Percentiles rank a stretch among this genome's conserved stretches.
phyloP scores from a whole-genome alignment of 257 asterid genomes.

The Ophiorrhiza pumila region DNA sequence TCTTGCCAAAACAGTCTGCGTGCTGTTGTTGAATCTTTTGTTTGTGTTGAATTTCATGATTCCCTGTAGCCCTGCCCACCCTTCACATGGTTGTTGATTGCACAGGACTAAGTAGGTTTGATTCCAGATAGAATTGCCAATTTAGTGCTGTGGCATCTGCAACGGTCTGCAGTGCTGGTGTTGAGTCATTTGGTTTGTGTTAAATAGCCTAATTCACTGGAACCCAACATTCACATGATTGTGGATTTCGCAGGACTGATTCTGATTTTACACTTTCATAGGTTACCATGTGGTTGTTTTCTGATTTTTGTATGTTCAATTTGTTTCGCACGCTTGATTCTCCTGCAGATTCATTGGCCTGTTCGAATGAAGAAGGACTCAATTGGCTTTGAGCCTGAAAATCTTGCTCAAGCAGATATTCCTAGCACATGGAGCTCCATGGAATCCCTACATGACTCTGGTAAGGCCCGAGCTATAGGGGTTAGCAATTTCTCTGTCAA shows the following conservation, averaged over 20 bases:
- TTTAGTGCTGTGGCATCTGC: background rate
- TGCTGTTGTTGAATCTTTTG: background rate
- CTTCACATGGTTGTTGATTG: background rate
- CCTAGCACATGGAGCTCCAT: slow-evolving; percentile 63
- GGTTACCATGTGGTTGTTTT: background rate
- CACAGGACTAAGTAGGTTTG: background rate
- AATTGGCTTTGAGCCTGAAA: slow-evolving; percentile 31
- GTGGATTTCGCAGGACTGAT: background rate
- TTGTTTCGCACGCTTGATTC: too few species aligned
- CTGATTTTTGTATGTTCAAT: background rate
- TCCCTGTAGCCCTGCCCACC: background rate
- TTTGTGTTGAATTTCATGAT: background rate
- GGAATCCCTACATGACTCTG: slow-evolving; percentile 54
- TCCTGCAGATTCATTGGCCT: slow-evolving; percentile 65
- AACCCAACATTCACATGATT: background rate
- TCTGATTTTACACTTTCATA: background rate
- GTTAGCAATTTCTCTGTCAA: slow-evolving; percentile 64
- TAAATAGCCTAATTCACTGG: background rate
- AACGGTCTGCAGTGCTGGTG: background rate
- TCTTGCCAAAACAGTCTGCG: background rate
- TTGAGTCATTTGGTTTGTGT: background rate
- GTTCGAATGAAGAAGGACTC: slow-evolving; percentile 51
- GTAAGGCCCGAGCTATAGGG: slow-evolving; percentile 60
- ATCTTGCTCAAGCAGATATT: slow-evolving; percentile 40
- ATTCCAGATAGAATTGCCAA: background rate